phyloP scores from a whole-genome alignment of 2,329 filamentous ascomycete species.

The Dothideomycetes sp. region DNA sequence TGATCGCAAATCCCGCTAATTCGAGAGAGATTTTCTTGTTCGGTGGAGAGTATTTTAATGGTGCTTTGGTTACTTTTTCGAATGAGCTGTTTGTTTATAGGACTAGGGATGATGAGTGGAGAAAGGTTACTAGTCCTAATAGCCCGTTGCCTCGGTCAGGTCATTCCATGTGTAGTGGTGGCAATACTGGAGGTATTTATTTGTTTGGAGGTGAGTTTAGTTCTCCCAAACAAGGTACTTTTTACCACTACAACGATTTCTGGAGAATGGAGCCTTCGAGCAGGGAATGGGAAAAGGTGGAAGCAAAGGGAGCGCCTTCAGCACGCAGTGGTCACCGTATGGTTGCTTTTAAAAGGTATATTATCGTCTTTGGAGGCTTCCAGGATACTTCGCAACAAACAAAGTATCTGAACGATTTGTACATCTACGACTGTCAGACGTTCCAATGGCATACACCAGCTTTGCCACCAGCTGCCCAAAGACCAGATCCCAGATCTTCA shows the following conservation, averaged over 20 bases:
- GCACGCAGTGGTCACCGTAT: conserved; percentile 78
- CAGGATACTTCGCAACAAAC: conserved; percentile 94
- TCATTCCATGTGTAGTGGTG: conserved; percentile 88
- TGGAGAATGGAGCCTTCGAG: conserved; percentile 80
- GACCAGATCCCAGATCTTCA: conserved; percentile 82
- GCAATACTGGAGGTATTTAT: conserved; percentile 77
- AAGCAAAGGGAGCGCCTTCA: conserved; percentile 67
- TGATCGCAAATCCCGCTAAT: conserved; percentile 79
- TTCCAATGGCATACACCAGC: conserved; percentile 75
- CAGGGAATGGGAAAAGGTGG: conserved; percentile 85
- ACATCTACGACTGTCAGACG: conserved; percentile 87
- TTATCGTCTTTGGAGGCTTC: conserved; percentile 91
- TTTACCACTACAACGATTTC: conserved; percentile 99
- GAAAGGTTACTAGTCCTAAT: conserved; percentile 81
- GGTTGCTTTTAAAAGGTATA: conserved; percentile 95
- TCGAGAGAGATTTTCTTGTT: conserved; percentile 83
- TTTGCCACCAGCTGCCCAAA: conserved; percentile 67
- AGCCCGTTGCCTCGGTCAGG: conserved; percentile 82
- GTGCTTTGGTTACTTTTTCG: conserved; percentile 65
- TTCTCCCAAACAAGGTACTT: conserved; percentile 92
- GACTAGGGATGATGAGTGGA: conserved; percentile 82
- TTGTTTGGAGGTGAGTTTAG: conserved; percentile 96
- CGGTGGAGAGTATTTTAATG: conserved; percentile 94
- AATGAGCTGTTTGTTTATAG: conserved; percentile 61
- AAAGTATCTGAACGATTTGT: conserved; percentile 85